Evolutionary conservation across 192 early-diverging fungal species (phyloP).

Genomic region (Gaertneriomyces semiglobifer): DNA sequence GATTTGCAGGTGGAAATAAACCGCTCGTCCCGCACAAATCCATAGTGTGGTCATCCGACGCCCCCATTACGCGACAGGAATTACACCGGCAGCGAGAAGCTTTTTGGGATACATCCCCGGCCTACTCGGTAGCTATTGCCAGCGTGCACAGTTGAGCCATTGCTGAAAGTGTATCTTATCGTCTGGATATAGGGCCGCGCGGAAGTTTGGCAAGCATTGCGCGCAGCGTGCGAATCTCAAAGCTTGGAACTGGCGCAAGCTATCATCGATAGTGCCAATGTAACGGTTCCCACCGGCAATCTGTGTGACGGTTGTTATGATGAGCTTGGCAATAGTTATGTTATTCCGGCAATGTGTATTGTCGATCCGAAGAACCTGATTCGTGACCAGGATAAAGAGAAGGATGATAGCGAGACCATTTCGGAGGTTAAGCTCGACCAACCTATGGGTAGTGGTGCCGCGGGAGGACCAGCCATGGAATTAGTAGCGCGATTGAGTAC

Average conservation of each 20-base stretch:
- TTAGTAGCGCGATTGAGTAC: conserved; percentile 21
- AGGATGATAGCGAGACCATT: background rate
- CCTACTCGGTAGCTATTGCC: conserved; percentile 53
- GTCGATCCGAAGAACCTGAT: conserved; percentile 24
- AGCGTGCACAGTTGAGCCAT: conserved; percentile 1
- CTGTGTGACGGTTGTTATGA: conserved; percentile 76
- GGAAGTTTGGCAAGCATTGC: conserved; percentile 77
- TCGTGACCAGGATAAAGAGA: background rate
- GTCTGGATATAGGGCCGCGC: conserved; percentile 43
- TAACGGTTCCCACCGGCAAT: conserved; percentile 68
- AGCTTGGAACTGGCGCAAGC: conserved; percentile 52
- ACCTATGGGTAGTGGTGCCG: background rate
- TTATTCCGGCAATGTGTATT: conserved; percentile 66
- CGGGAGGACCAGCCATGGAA: conserved; percentile 1
- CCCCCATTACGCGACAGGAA: conserved; percentile 35
- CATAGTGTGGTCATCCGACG: conserved; percentile 40
- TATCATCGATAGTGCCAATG: conserved; percentile 65
- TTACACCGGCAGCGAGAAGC: conserved; percentile 54
- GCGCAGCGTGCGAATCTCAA: conserved; percentile 52
- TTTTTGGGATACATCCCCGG: conserved; percentile 74
- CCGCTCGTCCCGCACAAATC: conserved; percentile 15
- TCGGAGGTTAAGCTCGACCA: background rate
- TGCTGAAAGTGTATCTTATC: background rate
- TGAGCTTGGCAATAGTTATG: conserved; percentile 68
- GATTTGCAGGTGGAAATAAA: conserved; percentile 23